Base-by-base conservation (phyloP, 306 rosid species). In the Leucaena leucocephala region DNA sequence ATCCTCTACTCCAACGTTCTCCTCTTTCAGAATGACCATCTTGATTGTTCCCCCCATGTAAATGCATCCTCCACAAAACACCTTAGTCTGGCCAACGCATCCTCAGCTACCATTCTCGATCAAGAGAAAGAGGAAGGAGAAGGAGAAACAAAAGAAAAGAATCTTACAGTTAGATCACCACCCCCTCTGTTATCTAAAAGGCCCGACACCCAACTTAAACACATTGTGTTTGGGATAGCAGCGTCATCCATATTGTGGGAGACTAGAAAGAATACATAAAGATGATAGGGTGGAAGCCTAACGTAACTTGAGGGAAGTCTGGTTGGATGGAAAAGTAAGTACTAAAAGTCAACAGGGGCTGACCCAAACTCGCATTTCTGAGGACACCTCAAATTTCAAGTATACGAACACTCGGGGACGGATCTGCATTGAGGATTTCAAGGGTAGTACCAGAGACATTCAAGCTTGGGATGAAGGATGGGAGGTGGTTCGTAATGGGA, bases 401-500 rank as follows among this genome's bases (percentile, higher is more conserved):
- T 96, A 90, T 79, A 82, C 89, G 0, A 91, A 96, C 79, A 82
- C 79, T 2, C 98, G 98, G 98, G 10, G 86, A 80, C 34, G 80
- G 99, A 70, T 91, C 99, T 8, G 99, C 99, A 4, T 50, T 93
- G 80, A 80, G 97, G 92, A 91, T 95, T 71, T 93, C 99, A 0
- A 85, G 99, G 79, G 84, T 93, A 22, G 94, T 91, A 27, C 87
- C 93, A 1, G 99, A 93, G 79, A 93, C 98, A 27, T 19, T 93
- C 42, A 88, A 91, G 83, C 91, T 95, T 19, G 99, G 99, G 17
- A 4, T 91, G 89, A 81, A 89, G 82, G 98, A 95, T 71, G 97
- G 91, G 76, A 87, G 97, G 49, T 95, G 98, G 99, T 90, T 93
- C 39, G 92, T 95, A 33, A 91, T 95, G 98, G 97, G 99, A 3